Conservation (phyloP, 2,329 filamentous ascomycete species). For the Septoria petroselini region DNA sequence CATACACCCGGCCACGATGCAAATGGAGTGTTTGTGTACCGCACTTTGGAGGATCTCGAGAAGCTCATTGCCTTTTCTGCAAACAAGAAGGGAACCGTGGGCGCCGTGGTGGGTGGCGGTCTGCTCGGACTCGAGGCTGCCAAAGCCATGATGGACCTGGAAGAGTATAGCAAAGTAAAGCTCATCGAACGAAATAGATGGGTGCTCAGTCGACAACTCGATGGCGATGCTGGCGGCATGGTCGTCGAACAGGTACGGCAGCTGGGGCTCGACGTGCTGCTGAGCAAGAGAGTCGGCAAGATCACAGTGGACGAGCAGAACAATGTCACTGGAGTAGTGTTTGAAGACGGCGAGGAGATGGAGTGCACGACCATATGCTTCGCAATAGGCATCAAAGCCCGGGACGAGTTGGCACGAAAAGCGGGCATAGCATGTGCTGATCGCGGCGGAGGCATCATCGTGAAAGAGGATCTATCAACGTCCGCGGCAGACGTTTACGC, state of each 20-base stretch:
- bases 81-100: conserved; percentile 63
- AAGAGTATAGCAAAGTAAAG: conserved; percentile 69
- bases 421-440: conserved; percentile 71
- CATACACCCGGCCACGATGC: conserved; percentile 76
- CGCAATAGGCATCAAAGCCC: conserved; percentile 78
- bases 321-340: conserved; percentile 68
- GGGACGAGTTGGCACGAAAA: conserved; percentile 70
- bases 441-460: conserved; percentile 71
- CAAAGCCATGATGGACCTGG: conserved; percentile 85
- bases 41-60: conserved; percentile 78
- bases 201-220: conserved; percentile 78
- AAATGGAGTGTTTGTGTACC: conserved; percentile 82
- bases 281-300: conserved; percentile 70
- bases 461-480: conserved; percentile 65
- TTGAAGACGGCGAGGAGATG: conserved; percentile 76
- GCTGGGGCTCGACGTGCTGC: conserved; percentile 76
- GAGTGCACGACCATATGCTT: conserved; percentile 82
- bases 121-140: conserved; percentile 83
- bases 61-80: conserved; percentile 71
- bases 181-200: conserved; percentile 79
- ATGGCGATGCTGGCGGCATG: conserved; percentile 74
- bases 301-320: conserved; percentile 68
- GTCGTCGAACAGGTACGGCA: conserved; percentile 76
- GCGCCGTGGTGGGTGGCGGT: conserved; percentile 78
- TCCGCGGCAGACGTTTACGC: conserved; percentile 73